Base-by-base conservation (phyloP, 176 grass and related monocot species). In the Secale cereale region DNA sequence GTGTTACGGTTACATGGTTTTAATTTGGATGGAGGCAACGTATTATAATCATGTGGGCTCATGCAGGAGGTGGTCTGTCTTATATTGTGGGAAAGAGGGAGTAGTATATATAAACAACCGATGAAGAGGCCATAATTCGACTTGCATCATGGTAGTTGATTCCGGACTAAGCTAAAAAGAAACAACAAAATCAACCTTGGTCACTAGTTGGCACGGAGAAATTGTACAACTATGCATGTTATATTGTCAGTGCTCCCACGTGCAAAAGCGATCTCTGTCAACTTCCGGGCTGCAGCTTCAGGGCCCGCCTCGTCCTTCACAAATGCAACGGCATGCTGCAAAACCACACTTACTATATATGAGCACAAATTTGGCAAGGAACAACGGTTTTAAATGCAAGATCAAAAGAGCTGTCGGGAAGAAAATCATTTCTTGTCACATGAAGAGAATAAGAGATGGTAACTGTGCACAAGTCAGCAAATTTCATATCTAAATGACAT, bases 161-260 rank as follows among this genome's bases (percentile, higher is more conserved):
- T n/a, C n/a, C n/a, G n/a, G n/a, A n/a, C n/a, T n/a, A n/a, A n/a
- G n/a, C n/a, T n/a, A n/a, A 91, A 85, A 36, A 56, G 39, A 77
- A 87, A 63, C 31, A 37, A 48, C 15, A 78, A 35, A 56, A 66
- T 94, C 67, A 96, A 88, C 74, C 93, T 71, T 87, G 68, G 65
- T 83, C 70, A 64, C 52, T 54, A 80, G 81, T 91, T 89, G 60
- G 91, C 89, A 87, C 86, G 89, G 39, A 50, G 79, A 84, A 96
- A 89, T 88, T 91, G 81, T 46, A 96, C 85, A 81, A 96, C 91
- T 78, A 96, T 89, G 61, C 94, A 93, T 70, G 94, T 96, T 77
- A 96, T 90, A 76, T 96, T 96, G 69, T 96, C 94, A 0, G 81
- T 86, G 87, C 94, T 96, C 39, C 89, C 89, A 62, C 82, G 83